Conservation (phyloP, 257 asterid genomes). For the Linderniella brevidens region DNA sequence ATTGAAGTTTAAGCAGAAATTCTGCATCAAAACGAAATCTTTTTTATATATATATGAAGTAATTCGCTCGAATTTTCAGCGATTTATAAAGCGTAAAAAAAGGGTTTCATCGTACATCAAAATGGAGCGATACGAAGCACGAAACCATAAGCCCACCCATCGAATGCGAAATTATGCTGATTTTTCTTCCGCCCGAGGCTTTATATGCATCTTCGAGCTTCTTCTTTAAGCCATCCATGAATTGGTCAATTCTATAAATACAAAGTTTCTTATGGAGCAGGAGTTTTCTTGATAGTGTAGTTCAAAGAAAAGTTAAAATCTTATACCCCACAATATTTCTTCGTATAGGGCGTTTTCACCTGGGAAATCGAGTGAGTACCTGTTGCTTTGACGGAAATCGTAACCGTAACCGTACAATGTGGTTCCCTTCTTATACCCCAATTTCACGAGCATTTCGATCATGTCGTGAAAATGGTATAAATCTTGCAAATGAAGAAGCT, state of each 20-base stretch:
- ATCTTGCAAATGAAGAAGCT: constrained; percentile 41
- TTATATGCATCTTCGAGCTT: constrained; percentile 61
- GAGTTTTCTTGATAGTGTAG: background rate
- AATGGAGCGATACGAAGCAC: constrained; percentile 48
- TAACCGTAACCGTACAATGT: constrained; percentile 89
- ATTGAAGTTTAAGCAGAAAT: constrained; percentile 10
- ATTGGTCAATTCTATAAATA: constrained; percentile 51
- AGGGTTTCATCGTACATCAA: constrained; percentile 31
- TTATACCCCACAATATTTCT: background rate
- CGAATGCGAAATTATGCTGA: constrained; percentile 71
- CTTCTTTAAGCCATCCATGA: constrained; percentile 52
- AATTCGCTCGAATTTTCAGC: background rate
- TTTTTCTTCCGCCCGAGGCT: constrained; percentile 92
- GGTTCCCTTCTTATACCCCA: constrained; percentile 81
- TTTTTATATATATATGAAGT: background rate
- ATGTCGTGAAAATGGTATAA: constrained; percentile 83
- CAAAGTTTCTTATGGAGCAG: constrained; percentile 1
- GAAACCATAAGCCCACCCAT: constrained; percentile 81
- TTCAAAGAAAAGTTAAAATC: background rate
- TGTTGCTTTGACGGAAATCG: constrained; percentile 94
- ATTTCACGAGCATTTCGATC: constrained; percentile 91
- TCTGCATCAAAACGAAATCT: too few relatives aligned
- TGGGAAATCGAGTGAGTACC: constrained; percentile 28
- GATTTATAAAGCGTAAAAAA: too few relatives aligned
- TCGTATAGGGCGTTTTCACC: too few relatives aligned